Percentiles rank a stretch among this genome's conserved stretches.
Evolutionary conservation across 495 filamentous ascomycete species (phyloP).

Genomic region (Neurospora africana): DNA sequence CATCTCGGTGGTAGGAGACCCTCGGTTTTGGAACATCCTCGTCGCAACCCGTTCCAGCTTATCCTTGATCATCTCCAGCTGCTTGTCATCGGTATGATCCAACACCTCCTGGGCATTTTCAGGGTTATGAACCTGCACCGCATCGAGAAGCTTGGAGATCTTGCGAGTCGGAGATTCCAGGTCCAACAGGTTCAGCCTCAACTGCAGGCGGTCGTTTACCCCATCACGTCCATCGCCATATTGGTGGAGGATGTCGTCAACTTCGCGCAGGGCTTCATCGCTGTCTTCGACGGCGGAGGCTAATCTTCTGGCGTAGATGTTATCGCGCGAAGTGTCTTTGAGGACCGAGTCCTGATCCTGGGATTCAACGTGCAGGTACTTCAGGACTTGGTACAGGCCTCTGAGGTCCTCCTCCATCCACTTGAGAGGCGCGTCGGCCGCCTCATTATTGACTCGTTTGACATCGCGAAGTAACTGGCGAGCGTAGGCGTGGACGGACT

Average conservation of each 20-base stretch:
- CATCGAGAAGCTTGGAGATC: slow-evolving; percentile 38
- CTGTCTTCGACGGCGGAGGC: slow-evolving; percentile 37
- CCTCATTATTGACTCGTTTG: slow-evolving; percentile 18
- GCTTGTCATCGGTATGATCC: slow-evolving; percentile 12
- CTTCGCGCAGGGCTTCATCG: slow-evolving; percentile 37
- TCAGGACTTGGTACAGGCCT: slow-evolving; percentile 35
- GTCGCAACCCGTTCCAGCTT: slow-evolving; percentile 43
- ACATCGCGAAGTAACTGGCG: slow-evolving; percentile 15
- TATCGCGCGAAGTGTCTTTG: slow-evolving; percentile 16
- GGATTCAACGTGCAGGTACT: slow-evolving; percentile 38
- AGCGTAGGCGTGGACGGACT: slow-evolving; percentile 32
- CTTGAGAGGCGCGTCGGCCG: slow-evolving; percentile 23
- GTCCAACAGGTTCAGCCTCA: slow-evolving; percentile 26
- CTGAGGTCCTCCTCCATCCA: slow-evolving; percentile 30
- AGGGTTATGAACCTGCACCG: slow-evolving; percentile 32
- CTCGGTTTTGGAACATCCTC: slow-evolving; percentile 29
- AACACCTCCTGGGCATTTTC: slow-evolving; percentile 20
- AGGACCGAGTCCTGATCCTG: slow-evolving; percentile 39
- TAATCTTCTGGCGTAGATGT: slow-evolving; percentile 33
- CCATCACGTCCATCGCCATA: slow-evolving; percentile 14
- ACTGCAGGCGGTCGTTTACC: slow-evolving; percentile 6
- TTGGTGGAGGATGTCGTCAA: slow-evolving; percentile 35
- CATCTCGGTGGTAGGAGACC: slow-evolving; percentile 22
- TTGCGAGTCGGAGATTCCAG: slow-evolving; percentile 30
- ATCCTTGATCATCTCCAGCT: slow-evolving; percentile 34